Evolutionary conservation across 108 stramenopile species (phyloP).

Genomic region (Chaetoceros muelleri): DNA sequence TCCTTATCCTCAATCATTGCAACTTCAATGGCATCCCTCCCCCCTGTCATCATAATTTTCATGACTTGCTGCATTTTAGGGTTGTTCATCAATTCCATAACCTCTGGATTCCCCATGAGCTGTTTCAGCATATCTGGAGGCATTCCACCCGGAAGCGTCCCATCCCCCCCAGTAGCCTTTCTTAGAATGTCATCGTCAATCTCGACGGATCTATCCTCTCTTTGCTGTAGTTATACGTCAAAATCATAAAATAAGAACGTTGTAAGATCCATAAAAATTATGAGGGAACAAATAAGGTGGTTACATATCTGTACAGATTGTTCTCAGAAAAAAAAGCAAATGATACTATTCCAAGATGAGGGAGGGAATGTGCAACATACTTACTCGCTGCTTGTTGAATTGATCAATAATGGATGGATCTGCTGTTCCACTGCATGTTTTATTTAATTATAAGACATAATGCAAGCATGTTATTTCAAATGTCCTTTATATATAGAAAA

Average conservation of each 20-base stretch:
- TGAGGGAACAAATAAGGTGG: neutral
- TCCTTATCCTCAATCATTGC: constrained; percentile 36
- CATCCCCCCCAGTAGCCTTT: constrained; percentile 27
- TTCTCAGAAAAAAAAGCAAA: neutral
- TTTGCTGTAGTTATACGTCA: constrained; percentile 14
- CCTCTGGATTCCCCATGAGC: constrained; percentile 36
- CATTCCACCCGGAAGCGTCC: constrained; percentile 50
- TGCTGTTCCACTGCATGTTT: constrained; percentile 31
- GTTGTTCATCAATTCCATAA: constrained; percentile 40
- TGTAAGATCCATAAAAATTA: neutral
- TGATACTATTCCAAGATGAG: neutral
- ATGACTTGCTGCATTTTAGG: constrained; percentile 55
- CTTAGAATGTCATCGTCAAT: constrained; percentile 32
- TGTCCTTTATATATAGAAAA: no score
- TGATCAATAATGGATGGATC: constrained; percentile 37
- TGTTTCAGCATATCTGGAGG: constrained; percentile 33
- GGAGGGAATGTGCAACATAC: neutral
- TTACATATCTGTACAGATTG: no score
- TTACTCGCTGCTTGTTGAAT: constrained; percentile 32
- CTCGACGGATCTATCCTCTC: constrained; percentile 20
- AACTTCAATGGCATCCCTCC: constrained; percentile 34
- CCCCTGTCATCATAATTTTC: constrained; percentile 47
- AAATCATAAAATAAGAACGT: neutral
- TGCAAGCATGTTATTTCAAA: no score
- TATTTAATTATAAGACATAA: no score